These are phyloP conservation scores for Dioscorea zingiberensis DNA, from an alignment of 106 monocot species.

Conservation along the genomic window DNA sequence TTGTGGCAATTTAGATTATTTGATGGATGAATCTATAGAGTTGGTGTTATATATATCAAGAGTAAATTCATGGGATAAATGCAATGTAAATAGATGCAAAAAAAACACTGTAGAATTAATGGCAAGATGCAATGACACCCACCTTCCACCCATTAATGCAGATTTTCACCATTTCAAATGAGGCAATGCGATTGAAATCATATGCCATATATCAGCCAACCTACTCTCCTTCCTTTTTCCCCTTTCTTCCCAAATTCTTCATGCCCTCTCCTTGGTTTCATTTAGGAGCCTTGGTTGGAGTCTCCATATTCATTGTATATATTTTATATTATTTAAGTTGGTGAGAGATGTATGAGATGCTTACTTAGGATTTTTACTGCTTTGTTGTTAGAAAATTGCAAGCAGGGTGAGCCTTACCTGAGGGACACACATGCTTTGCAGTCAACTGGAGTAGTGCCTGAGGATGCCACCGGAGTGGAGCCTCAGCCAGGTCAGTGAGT, in stretches of 20 bases:
- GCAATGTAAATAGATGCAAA: no score
- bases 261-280: neutral
- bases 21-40: no score
- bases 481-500: conserved; percentile 46
- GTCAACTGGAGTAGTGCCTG: no score
- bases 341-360: neutral
- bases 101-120: no score
- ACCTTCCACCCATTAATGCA: conserved; percentile 57
- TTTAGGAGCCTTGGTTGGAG: neutral
- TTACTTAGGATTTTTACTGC: neutral
- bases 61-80: no score
- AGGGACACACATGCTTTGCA: conserved; percentile 50
- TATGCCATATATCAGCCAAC: conserved; percentile 25
- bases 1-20: no score
- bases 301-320: neutral
- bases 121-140: conserved; percentile 15
- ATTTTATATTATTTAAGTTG: no score
- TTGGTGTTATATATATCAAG: no score
- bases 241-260: conserved; percentile 9
- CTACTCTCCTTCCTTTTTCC: neutral
- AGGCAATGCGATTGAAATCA: conserved; percentile 73
- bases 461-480: conserved; percentile 49
- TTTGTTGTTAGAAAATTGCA: conserved; percentile 28
- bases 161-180: conserved; percentile 89
- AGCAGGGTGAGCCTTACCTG: conserved; percentile 73